These are phyloP conservation scores for Fusarium floridanum DNA, from an alignment of 2,329 filamentous ascomycete genomes.

Conservation along the genomic window DNA sequence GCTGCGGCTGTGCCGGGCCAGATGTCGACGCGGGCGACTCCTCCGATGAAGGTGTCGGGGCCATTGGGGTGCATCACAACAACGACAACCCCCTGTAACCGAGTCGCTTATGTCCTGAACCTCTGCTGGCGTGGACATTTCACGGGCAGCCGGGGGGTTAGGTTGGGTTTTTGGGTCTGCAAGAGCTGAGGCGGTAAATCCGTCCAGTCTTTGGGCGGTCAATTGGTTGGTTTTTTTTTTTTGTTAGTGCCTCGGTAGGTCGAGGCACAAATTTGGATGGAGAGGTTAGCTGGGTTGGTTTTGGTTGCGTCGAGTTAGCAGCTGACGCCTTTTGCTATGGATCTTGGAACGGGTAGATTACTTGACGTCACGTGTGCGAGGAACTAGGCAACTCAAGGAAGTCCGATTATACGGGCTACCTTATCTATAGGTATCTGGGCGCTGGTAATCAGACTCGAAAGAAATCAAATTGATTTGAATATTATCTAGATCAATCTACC, in stretches of 20 bases:
- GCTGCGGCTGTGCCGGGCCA: constrained; percentile 31
- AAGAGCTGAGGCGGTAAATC: constrained; percentile 4
- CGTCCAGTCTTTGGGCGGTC: not conserved
- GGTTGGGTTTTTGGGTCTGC: not conserved
- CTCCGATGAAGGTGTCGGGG: constrained; percentile 48
- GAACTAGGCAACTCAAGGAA: constrained; percentile 11
- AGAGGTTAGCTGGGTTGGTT: not conserved
- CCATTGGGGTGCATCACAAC: constrained; percentile 45
- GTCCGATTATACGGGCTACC: not conserved
- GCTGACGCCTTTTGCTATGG: constrained; percentile 1
- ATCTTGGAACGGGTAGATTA: not conserved
- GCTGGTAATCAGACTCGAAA: not conserved
- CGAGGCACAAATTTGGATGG: not conserved
- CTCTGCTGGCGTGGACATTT: constrained; percentile 11
- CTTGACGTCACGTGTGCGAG: constrained; percentile 45
- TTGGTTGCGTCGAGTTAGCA: constrained; percentile 4
- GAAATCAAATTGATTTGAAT: not conserved
- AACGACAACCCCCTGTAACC: constrained; percentile 23
- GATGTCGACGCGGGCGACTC: constrained; percentile 46
- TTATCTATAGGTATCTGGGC: not conserved
- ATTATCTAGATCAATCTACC: not conserved
- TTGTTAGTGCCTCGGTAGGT: constrained; percentile 4
- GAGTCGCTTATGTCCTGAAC: constrained; percentile 5
- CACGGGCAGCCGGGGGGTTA: not conserved
- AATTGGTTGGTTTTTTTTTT: not conserved